Conservation (phyloP, 208 protist species). For the Trypanosoma grayi region DNA sequence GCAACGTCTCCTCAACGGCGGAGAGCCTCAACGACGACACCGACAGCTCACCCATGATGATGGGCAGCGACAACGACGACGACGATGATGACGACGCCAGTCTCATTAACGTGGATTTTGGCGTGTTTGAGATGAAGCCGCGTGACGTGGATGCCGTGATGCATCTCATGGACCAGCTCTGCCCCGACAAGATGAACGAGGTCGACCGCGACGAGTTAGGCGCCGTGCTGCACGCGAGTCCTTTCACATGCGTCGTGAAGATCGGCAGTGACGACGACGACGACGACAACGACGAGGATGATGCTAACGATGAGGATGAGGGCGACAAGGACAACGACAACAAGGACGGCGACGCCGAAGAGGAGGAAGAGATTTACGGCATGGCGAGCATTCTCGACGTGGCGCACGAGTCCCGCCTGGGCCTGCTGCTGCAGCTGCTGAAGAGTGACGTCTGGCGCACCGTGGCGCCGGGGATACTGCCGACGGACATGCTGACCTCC, state of each 20-base stretch:
- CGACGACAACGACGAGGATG: constrained; percentile 15
- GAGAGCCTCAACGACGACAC: constrained; percentile 26
- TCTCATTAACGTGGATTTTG: constrained; percentile 83
- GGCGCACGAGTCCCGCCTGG: constrained; percentile 39
- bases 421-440: constrained; percentile 48
- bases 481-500: constrained; percentile 58
- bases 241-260: constrained; percentile 76
- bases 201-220: constrained; percentile 81
- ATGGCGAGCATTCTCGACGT: constrained; percentile 69
- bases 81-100: constrained; percentile 26
- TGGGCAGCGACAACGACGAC: constrained; percentile 24
- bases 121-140: constrained; percentile 78
- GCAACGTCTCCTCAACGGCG: constrained; percentile 41
- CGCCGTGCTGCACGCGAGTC: constrained; percentile 50
- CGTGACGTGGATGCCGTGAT: constrained; percentile 66
- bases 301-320: constrained; percentile 15
- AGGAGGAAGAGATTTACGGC: constrained; percentile 81
- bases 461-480: constrained; percentile 55
- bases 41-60: constrained; percentile 12
- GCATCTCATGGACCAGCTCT: constrained; percentile 85
- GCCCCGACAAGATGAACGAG: constrained; percentile 82
- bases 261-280: constrained; percentile 51
- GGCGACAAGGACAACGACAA: constrained; percentile 22
- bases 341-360: constrained; percentile 36
- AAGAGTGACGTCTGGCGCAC: constrained; percentile 63